Base-by-base conservation (phyloP, 2,329 filamentous ascomycete species). In the Sporothrix protearum region DNA sequence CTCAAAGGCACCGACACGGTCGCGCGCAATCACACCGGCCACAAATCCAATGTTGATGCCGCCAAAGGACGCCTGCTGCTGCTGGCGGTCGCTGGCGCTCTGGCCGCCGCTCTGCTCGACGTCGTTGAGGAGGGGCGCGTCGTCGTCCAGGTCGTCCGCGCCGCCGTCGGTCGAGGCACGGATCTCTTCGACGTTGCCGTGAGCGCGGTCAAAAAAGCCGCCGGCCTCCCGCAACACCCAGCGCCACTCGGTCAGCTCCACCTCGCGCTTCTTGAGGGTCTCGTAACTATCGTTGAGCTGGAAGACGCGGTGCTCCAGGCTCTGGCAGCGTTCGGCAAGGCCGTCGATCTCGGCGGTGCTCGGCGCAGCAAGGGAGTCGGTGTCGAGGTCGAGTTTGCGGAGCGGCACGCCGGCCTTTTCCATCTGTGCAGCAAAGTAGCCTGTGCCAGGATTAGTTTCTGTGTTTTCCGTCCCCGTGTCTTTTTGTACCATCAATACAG, bases 31-130 rank as follows among this genome's bases (percentile, higher is more conserved):
- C 77, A 98, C 96, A 82, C 96, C 96, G 70, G 96, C 92, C 69
- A 99, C 95, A 78, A 99, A 99, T 10, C 96, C 96, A 79, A 99
- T 99, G 83, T 98, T 97, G 92, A 98, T 97, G 74, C 94, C 93
- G 6, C 93, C 96, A 81, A 99, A 97, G 55, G 93, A 96, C 75
- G 92, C 89, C 78, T 96, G 93, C 51, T 96, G 93, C 51, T 86
- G 33, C 49, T 86, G 33, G 33, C 67, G 69, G 14, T 61, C 64
- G 68, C 53, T 51, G 42, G 39, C 71, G 49, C 25, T 36, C 12
- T 28, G 47, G 19, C 51, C 63, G 22, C 42, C 70, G 67, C 51
- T 91, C 79, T 97, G 92, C 81, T 99, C 96, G 69, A 98, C 88
- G 79, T 99, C 96, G 75, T 92, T 92, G 71, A 99, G 89, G 61